phyloP scores from a whole-genome alignment of 345 rosid genomes.

The Pistacia atlantica region DNA sequence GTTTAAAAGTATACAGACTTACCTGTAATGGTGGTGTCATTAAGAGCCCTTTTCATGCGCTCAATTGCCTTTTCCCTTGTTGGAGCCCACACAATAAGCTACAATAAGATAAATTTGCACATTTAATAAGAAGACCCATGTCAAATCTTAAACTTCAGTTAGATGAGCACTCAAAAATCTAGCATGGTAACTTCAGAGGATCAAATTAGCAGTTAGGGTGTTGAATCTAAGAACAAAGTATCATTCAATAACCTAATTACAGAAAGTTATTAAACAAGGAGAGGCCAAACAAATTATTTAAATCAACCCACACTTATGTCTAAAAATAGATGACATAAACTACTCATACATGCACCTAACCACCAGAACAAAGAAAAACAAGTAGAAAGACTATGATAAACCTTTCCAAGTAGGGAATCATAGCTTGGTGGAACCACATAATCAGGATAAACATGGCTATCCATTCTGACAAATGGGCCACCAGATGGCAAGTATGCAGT shows the following conservation, averaged over 20 bases:
- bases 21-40: conserved; percentile 94
- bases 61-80: conserved; percentile 96
- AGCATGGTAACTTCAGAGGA: too few relatives aligned
- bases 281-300: too few relatives aligned
- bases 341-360: too few relatives aligned
- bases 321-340: too few relatives aligned
- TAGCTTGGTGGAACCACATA: conserved; percentile 99
- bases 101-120: conserved; percentile 22
- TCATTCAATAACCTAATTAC: too few relatives aligned
- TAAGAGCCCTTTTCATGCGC: conserved; percentile 96
- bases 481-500: conserved; percentile 96
- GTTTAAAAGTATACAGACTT: neutral
- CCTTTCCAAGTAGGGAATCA: conserved; percentile 98
- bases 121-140: conserved; percentile 12
- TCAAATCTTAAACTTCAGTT: conserved; percentile 9
- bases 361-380: neutral
- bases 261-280: too few relatives aligned
- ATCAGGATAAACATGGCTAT: conserved; percentile 96
- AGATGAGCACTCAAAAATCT: neutral
- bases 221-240: too few relatives aligned
- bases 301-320: too few relatives aligned
- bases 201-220: too few relatives aligned
- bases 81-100: conserved; percentile 99
- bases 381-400: conserved; percentile 30
- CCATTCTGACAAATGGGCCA: conserved; percentile 99